Conservation (phyloP, 306 rosid species). For the Clitoria ternatea region DNA sequence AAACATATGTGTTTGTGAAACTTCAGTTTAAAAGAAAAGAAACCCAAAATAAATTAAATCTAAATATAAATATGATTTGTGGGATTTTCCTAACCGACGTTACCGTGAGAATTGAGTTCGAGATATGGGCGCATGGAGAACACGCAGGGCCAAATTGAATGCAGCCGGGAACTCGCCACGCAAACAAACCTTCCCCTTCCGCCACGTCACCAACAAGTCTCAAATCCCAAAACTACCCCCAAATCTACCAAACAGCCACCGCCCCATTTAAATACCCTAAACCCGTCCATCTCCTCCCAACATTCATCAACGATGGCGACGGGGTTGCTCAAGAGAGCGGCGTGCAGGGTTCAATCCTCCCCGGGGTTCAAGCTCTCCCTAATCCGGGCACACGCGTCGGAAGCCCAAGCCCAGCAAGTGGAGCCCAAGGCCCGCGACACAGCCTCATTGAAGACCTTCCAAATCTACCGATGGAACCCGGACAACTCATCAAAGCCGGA, state of each 20-base stretch:
- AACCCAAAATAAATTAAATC: too few species aligned
- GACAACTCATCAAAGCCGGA: constrained; percentile 71
- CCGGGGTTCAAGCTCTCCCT: constrained; percentile 31
- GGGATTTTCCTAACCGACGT: too few species aligned
- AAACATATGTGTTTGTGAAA: too few species aligned
- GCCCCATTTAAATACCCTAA: not conserved
- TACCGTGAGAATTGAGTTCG: too few species aligned
- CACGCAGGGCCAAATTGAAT: not conserved
- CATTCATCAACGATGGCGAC: constrained; percentile 90
- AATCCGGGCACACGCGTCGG: constrained; percentile 62
- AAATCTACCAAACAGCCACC: not conserved
- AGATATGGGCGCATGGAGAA: not conserved
- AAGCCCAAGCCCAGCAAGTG: constrained; percentile 49
- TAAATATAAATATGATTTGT: too few species aligned
- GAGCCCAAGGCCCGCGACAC: constrained; percentile 35
- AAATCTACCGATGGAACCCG: constrained; percentile 95
- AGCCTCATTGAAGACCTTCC: constrained; percentile 54
- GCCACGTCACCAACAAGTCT: not conserved
- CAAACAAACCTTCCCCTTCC: not conserved
- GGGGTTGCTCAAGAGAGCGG: constrained; percentile 44
- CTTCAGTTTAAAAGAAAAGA: too few species aligned
- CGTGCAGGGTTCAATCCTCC: constrained; percentile 38
- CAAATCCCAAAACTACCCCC: not conserved
- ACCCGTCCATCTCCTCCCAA: not conserved
- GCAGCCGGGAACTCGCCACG: not conserved